Evolutionary conservation across 2,329 filamentous ascomycete species (phyloP), one percentile per base, ranked within the genome.

Genomic region (Chaetomium globosum): DNA sequence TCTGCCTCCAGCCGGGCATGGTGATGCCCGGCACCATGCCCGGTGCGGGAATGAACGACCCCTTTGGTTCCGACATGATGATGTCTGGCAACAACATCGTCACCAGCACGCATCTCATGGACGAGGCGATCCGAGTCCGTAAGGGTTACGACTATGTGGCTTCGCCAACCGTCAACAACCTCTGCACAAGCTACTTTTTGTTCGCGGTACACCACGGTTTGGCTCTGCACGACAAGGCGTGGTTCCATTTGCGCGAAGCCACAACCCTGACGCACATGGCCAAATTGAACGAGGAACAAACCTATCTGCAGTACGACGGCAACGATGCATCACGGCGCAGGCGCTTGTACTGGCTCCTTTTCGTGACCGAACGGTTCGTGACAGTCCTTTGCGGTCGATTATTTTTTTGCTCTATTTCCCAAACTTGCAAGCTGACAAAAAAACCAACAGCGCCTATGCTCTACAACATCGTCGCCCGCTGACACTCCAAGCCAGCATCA

Each of bases 121-220:
- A 90, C 57, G 90, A 93, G 75, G 82, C 84, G 1, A 74, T 88
- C 19, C 82, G 85, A n/a, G 86, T 89, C 4, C 82, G 87, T 63
- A 88, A 87, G 73, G 83, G 84, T 26, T 84, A 83, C 68, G 86
- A 89, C 65, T 86, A 87, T 68, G 79, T 85, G 36, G 84, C 86
- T 59, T 78, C 78, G 16, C 82, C 86, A 8, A 85, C 80, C 9
- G 75, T 84, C 65, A 85, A 86, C 71, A 83, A 80, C 53, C 75
- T 91, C 13, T 86, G 88, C 65, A 92, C 89, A n/a, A 92, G 89
- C 61, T 92, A 91, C 76, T 93, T 94, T 75, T 75, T 94, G 30
- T 93, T 91, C 71, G 89, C 85, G 46, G 89, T 88, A 65, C 86
- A 89, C 74, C 89, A 89, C 67, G 88, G 86, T 46, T 79, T 91